Percentiles rank a stretch among this genome's conserved stretches.
These are phyloP conservation scores for Sanghuangporus weigelae DNA, from an alignment of 1,284 basidiomycete genomes.

Conservation along the genomic window DNA sequence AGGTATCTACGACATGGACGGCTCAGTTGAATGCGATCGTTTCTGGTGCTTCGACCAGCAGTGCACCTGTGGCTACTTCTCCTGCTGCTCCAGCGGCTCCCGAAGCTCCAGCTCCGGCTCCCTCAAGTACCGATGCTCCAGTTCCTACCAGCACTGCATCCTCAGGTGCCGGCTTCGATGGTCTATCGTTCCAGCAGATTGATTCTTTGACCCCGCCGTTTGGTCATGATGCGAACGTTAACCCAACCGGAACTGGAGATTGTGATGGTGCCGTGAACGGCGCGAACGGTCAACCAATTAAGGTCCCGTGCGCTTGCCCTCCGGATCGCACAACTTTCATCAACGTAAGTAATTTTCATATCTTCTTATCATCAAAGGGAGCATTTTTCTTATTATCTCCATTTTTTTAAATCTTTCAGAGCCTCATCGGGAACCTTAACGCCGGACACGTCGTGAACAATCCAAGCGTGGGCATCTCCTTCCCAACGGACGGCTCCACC, in stretches of 20 bases:
- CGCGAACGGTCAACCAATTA: constrained; percentile 30
- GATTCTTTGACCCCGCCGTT: constrained; percentile 25
- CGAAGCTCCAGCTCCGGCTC: not conserved
- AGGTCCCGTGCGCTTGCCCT: constrained; percentile 37
- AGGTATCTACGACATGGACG: constrained; percentile 22
- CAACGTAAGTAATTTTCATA: constrained; percentile 21
- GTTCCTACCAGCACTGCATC: not conserved
- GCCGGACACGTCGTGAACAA: constrained; percentile 36
- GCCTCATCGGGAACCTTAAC: constrained; percentile 31
- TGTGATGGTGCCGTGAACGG: constrained; percentile 31
- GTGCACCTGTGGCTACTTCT: not conserved
- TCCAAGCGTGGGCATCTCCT: constrained; percentile 29
- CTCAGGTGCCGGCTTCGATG: constrained; percentile 6
- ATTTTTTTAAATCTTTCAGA: constrained; percentile 15
- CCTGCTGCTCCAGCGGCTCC: not conserved
- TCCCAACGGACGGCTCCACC: constrained; percentile 32
- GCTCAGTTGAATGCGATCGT: constrained; percentile 21
- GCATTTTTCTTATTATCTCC: not conserved
- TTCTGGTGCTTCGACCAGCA: not conserved
- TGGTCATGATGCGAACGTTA: constrained; percentile 22
- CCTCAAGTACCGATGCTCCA: not conserved
- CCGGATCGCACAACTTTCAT: constrained; percentile 31
- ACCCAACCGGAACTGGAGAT: constrained; percentile 28
- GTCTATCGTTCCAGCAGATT: constrained; percentile 19
- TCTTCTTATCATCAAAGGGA: not conserved